Conservation (phyloP, 192 early-diverging fungal species). For the Podila epicladia region DNA sequence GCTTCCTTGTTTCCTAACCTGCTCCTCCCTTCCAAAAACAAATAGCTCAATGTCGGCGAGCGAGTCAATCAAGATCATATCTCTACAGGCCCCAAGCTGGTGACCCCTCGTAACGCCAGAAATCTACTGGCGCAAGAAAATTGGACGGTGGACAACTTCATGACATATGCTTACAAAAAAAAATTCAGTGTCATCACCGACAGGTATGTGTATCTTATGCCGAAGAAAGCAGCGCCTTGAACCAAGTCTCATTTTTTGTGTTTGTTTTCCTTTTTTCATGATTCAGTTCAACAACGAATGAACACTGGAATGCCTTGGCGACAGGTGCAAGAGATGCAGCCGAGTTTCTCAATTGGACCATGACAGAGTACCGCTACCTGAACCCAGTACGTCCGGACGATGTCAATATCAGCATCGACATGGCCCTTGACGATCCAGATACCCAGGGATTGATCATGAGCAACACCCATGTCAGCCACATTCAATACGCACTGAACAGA, state of each 20-base stretch:
- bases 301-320: constrained; percentile 29
- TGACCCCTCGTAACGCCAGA: constrained; percentile 16
- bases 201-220: constrained; percentile 6
- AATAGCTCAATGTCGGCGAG: constrained; percentile 32
- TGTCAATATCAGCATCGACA: constrained; percentile 18
- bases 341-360: constrained; percentile 26
- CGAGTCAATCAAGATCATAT: constrained; percentile 19
- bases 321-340: constrained; percentile 42
- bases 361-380: constrained; percentile 46
- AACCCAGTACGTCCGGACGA: constrained; percentile 14
- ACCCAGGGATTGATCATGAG: constrained; percentile 35
- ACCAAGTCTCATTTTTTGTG: not conserved
- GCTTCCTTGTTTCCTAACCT: not conserved
- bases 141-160: constrained; percentile 3
- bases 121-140: constrained; percentile 32
- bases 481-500: constrained; percentile 24
- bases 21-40: not conserved
- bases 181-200: constrained; percentile 31
- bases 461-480: constrained; percentile 11
- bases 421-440: constrained; percentile 13
- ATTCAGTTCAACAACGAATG: constrained; percentile 20
- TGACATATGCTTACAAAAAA: not conserved
- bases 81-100: constrained; percentile 28
- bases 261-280: not conserved
- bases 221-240: not conserved